Evolutionary conservation across 768 basidiomycete species (phyloP), one percentile per base, ranked within the genome.

Genomic region (Leccinum rimulosum): DNA sequence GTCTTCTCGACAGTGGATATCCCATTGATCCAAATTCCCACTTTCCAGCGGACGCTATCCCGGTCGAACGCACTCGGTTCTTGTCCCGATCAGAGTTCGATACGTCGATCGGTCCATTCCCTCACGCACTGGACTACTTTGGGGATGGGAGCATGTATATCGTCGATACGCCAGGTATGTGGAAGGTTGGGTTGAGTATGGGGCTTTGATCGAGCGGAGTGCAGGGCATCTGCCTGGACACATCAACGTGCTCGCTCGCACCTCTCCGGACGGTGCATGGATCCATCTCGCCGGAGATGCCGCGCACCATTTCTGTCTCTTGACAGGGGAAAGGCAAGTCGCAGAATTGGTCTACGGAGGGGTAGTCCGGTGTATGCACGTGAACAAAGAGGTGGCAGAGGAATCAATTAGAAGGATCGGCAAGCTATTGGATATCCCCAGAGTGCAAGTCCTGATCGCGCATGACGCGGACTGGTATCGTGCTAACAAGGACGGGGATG

Each of bases 141-240:
- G 76, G 76, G 28, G 84, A 86, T 61, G 84, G 84, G 1, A 82
- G 80, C 58, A 67, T 83, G 31, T 85, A 82, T 64, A 73, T 85
- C 64, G 64, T 85, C 56, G 80, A 85, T 61, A 77, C 82, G 1
- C 76, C 82, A 0, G 83, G 63, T 64, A 4, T 2, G 58, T 55
- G 31, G n/a, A 25, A 28, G 6, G 9, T 50, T 31, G 15, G 17
- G 27, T 25, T 5, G 12, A 14, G 25, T 35, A 30, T 6, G 8
- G 17, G 19, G 11, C 43, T 28, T 38, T 28, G 22, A 55, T 14
- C 4, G 19, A 49, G 19, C 22, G 15, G 28, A 33, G 22, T 19
- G n/a, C 45, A 58, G 62, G 84, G 0, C 84, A 86, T 66, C 70
- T 84, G 28, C 68, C 74, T 2, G 84, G 84, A 2, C 84, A 87